Conservation (phyloP, 768 basidiomycete genomes). For the Xerocomus spinulosus region DNA sequence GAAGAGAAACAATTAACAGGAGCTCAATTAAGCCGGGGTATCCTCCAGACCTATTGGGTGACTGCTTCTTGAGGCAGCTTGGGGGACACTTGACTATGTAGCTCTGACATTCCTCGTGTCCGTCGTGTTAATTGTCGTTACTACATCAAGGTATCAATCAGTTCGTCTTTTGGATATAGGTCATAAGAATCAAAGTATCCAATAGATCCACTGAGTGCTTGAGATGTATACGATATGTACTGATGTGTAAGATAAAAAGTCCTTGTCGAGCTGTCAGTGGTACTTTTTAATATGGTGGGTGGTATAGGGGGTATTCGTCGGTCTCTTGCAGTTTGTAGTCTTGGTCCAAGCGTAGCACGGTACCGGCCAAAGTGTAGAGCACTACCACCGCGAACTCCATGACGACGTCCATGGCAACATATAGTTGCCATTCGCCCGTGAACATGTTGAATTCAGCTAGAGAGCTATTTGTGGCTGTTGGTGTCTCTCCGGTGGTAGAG, state of each 20-base stretch:
- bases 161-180: too few relatives aligned
- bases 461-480: constrained; percentile 20
- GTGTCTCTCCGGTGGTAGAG: constrained; percentile 17
- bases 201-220: too few relatives aligned
- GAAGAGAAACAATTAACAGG: constrained; percentile 36
- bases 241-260: too few relatives aligned
- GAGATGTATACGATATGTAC: too few relatives aligned
- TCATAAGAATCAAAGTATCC: too few relatives aligned
- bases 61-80: constrained; percentile 37
- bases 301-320: constrained; percentile 34
- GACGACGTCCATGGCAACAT: constrained; percentile 52
- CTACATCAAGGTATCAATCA: background rate
- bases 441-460: constrained; percentile 54
- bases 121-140: background rate
- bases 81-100: constrained; percentile 72
- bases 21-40: constrained; percentile 83
- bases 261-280: too few relatives aligned
- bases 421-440: constrained; percentile 55
- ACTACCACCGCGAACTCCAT: constrained; percentile 53
- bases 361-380: constrained; percentile 38
- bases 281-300: constrained; percentile 24
- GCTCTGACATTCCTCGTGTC: constrained; percentile 45
- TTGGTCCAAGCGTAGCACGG: constrained; percentile 26
- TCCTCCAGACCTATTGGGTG: constrained; percentile 40
- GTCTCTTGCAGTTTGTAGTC: constrained; percentile 25